Evolutionary conservation across 352 stramenopile genomes (phyloP), one percentile per base, ranked within the genome.

Genomic region (Phytophthora colocasiae): DNA sequence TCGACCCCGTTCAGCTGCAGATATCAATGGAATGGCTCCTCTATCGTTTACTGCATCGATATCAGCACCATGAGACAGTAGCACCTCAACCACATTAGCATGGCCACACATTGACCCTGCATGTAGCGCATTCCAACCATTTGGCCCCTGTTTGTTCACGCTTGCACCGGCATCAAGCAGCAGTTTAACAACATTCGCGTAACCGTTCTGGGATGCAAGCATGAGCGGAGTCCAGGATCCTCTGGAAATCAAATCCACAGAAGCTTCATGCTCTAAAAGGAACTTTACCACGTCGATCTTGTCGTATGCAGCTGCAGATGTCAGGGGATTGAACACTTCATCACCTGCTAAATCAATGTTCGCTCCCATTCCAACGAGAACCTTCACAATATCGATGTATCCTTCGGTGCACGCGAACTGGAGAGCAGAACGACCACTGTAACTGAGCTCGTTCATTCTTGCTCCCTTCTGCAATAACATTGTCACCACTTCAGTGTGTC

Each of bases 311-410:
- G 31, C 31, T 36, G 31, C 31, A 36, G 31, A 36, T 14, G 31
- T 41, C 10, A 64, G 12, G 4, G 57, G 26, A 22, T 46, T 58
- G 11, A 31, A 14, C 1, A 27, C 46, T 8, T 45, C 1, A 11
- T 34, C 15, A 29, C 57, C 38, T 5, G 36, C n/a, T 9, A 51
- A 4, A 6, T 57, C 27, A 45, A 64, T 45, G 2, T 17, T 17
- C 5, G 57, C 57, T 27, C 46, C 36, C 19, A 34, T 24, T 31
- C 7, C n/a, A n/a, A 64, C 26, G 4, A 66, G 19, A 29, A 38
- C 1, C 7, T 27, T 29, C 6, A 40, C 58, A 2, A 29, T 9
- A 19, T 17, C 17, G 2, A 50, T 4, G 15, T 53, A 32, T 11
- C 29, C 39, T n/a, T 52, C 9, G 6, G 29, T 6, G 17, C 58